These are phyloP conservation scores for Pseudocercospora fijiensis DNA, from an alignment of 2,329 filamentous ascomycete species.

Conservation along the genomic window DNA sequence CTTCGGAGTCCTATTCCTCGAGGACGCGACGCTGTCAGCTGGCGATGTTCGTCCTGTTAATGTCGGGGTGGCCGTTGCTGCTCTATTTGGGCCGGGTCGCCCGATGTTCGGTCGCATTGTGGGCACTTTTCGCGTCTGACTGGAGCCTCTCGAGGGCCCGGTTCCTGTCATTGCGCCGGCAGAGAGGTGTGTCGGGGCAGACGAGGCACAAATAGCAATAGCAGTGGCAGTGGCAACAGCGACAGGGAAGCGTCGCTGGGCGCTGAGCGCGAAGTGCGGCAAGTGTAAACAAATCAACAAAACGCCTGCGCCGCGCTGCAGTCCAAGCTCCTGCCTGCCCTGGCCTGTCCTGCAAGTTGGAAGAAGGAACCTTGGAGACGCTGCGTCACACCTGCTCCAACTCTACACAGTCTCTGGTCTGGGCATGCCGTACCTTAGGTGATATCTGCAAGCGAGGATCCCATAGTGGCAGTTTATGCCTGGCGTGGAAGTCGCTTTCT, in stretches of 20 bases:
- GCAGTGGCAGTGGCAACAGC: not conserved
- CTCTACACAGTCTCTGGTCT: too few species aligned
- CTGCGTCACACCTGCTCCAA: not conserved
- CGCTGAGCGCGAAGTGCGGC: not conserved
- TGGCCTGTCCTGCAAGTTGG: not conserved
- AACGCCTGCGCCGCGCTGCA: not conserved
- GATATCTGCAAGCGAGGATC: too few species aligned
- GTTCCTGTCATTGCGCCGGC: constrained; percentile 16
- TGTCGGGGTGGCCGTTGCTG: constrained; percentile 51
- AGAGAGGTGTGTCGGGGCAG: constrained; percentile 1
- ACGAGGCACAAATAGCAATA: not conserved
- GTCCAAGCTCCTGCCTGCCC: not conserved
- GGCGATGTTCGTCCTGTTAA: constrained; percentile 63
- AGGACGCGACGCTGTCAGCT: constrained; percentile 65
- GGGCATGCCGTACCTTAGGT: too few species aligned
- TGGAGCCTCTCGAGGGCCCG: constrained; percentile 14
- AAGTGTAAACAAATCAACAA: constrained; percentile 6
- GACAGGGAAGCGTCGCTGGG: constrained; percentile 3
- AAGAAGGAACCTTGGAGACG: too few species aligned
- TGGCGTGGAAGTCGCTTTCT: not conserved
- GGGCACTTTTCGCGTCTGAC: constrained; percentile 31
- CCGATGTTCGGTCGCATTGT: constrained; percentile 55
- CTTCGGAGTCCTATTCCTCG: constrained; percentile 62
- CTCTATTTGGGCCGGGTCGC: constrained; percentile 41
- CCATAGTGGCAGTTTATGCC: too few species aligned